These are phyloP conservation scores for Scheffersomyces insectosa DNA, from an alignment of 1,139 yeast genomes.

Conservation along the genomic window DNA sequence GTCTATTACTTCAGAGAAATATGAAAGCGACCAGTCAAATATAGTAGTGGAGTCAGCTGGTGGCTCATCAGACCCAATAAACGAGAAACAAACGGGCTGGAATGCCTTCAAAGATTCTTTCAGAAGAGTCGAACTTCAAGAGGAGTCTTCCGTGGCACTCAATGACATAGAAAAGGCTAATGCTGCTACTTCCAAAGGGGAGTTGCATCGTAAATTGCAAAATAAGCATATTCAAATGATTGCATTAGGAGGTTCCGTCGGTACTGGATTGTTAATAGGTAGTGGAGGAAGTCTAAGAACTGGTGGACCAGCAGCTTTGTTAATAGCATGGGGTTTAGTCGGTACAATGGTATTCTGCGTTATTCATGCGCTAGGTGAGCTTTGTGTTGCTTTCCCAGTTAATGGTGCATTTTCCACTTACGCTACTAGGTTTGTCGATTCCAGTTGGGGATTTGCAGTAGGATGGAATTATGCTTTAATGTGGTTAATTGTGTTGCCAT, in stretches of 20 bases:
- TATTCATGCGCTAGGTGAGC: conserved; percentile 60
- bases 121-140: conserved; percentile 9
- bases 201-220: conserved; percentile 37
- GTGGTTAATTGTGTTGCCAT: conserved; percentile 47
- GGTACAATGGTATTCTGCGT: conserved; percentile 51
- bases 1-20: too few relatives aligned
- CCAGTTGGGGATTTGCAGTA: conserved; percentile 58
- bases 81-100: conserved; percentile 3
- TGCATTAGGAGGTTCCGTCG: conserved; percentile 47
- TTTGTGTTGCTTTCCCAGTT: conserved; percentile 61
- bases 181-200: conserved; percentile 40
- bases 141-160: conserved; percentile 17
- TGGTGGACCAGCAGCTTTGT: conserved; percentile 82
- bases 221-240: conserved; percentile 47
- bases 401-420: conserved; percentile 61
- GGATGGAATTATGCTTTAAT: conserved; percentile 43
- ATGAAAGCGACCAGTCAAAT: too few relatives aligned
- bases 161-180: conserved; percentile 37
- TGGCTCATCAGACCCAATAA: too few relatives aligned
- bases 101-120: conserved; percentile 13
- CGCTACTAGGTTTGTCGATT: conserved; percentile 60
- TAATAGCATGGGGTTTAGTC: conserved; percentile 64
- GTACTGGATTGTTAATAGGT: conserved; percentile 61
- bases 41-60: too few relatives aligned
- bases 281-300: conserved; percentile 64